Evolutionary conservation across 2,329 filamentous ascomycete genomes (phyloP).

Genomic region (Paraphaeosphaeria minitans): DNA sequence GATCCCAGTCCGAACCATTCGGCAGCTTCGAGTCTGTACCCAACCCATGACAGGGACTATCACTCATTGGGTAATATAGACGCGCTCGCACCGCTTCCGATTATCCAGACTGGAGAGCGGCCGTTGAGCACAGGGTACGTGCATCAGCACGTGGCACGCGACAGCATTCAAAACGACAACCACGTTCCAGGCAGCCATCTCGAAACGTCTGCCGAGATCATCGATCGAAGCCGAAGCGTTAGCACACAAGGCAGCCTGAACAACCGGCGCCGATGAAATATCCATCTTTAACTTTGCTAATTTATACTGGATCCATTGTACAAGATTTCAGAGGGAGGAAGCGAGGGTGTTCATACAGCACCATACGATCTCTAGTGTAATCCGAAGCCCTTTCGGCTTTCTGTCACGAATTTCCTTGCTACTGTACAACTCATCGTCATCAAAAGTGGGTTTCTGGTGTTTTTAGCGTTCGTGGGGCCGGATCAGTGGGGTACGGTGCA

Average conservation of each 20-base stretch:
- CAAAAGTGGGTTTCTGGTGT: constrained; percentile 22
- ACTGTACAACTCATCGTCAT: constrained; percentile 22
- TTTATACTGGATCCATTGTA: constrained; percentile 2
- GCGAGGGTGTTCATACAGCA: background rate
- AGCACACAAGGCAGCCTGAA: constrained; percentile 37
- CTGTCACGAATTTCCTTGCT: constrained; percentile 31
- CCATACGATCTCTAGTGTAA: constrained; percentile 15
- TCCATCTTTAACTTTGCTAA: background rate
- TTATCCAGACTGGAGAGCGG: constrained; percentile 28
- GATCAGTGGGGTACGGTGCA: background rate
- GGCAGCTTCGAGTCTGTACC: constrained; percentile 43
- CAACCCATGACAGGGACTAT: constrained; percentile 27
- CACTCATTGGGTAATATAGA: constrained; percentile 13
- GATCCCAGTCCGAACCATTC: constrained; percentile 43
- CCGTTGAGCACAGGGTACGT: constrained; percentile 47
- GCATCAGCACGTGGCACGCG: constrained; percentile 45
- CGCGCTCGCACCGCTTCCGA: constrained; percentile 23
- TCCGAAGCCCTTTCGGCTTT: constrained; percentile 16
- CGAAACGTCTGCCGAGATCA: constrained; percentile 44
- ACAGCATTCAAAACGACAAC: constrained; percentile 43
- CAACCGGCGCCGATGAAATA: constrained; percentile 19
- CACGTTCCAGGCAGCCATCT: constrained; percentile 39
- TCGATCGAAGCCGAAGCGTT: constrained; percentile 42
- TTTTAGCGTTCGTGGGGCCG: constrained; percentile 10
- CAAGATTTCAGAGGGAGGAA: constrained; percentile 1